phyloP scores from a whole-genome alignment of 2,329 filamentous ascomycete genomes.

The Ophiosphaerella herpotricha region DNA sequence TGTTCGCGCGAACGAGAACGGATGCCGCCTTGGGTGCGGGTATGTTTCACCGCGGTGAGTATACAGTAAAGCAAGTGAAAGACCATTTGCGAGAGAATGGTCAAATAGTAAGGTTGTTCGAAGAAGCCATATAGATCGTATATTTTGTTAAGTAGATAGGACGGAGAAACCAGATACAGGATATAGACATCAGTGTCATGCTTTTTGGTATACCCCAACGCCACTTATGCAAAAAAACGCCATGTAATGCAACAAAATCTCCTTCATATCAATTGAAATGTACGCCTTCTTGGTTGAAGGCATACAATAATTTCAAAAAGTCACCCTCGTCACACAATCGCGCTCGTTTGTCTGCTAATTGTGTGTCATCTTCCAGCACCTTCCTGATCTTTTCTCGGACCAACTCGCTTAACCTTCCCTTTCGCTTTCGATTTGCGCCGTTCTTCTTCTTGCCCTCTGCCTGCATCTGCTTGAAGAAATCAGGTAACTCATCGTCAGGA shows the following conservation, averaged over 20 bases:
- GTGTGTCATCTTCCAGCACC: slow-evolving; percentile 80
- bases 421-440: slow-evolving; percentile 68
- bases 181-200: slow-evolving; percentile 9
- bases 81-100: slow-evolving; percentile 73
- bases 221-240: slow-evolving; percentile 18
- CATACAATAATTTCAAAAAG: slow-evolving; percentile 78
- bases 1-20: slow-evolving; percentile 82
- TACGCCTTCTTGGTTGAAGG: slow-evolving; percentile 90
- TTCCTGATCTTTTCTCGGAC: slow-evolving; percentile 86
- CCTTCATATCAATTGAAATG: slow-evolving; percentile 70
- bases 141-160: not conserved
- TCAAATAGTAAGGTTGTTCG: slow-evolving; percentile 78
- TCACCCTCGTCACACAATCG: slow-evolving; percentile 91
- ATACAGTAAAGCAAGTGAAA: slow-evolving; percentile 93
- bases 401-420: slow-evolving; percentile 77
- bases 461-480: slow-evolving; percentile 76
- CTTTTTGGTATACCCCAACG: slow-evolving; percentile 32
- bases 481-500: slow-evolving; percentile 73
- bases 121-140: slow-evolving; percentile 47
- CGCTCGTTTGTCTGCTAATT: slow-evolving; percentile 78
- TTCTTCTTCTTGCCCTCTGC: slow-evolving; percentile 52
- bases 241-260: slow-evolving; percentile 15
- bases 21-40: slow-evolving; percentile 94
- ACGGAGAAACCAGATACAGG: not conserved
- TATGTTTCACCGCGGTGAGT: slow-evolving; percentile 97